Evolutionary conservation across 78 protist genomes (phyloP).

Genomic region (Planoprotostelium fungivorum): DNA sequence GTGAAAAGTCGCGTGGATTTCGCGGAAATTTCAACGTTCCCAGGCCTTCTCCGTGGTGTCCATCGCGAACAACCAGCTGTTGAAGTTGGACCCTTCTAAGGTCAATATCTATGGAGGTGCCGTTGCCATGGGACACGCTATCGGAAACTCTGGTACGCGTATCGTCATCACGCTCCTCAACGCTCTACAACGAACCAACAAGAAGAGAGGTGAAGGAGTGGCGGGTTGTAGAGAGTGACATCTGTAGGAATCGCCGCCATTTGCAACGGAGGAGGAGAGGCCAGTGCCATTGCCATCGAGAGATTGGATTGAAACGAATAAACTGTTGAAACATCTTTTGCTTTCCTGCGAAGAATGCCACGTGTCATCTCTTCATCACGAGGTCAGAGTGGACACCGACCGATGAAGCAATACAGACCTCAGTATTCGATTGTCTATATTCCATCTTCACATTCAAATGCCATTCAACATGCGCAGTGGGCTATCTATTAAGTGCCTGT

Average conservation of each 20-base stretch:
- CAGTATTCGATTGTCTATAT: no score
- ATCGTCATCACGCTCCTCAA: slow-evolving; percentile 79
- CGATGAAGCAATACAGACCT: no score
- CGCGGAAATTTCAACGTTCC: no score
- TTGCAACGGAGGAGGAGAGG: slow-evolving; percentile 97
- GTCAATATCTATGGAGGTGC: slow-evolving; percentile 97
- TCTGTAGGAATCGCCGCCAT: slow-evolving; percentile 82
- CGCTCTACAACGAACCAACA: slow-evolving; percentile 26
- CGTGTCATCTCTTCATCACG: no score
- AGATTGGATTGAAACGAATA: background rate
- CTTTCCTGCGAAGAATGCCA: no score
- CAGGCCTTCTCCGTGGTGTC: slow-evolving; percentile 88
- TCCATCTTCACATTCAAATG: no score
- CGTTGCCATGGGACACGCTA: slow-evolving; percentile 97
- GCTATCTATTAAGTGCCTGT: no score
- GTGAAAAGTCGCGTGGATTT: no score
- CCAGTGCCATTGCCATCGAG: slow-evolving; percentile 84
- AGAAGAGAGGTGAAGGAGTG: slow-evolving; percentile 11
- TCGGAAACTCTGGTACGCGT: slow-evolving; percentile 97
- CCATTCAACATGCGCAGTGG: no score
- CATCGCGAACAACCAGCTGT: slow-evolving; percentile 76
- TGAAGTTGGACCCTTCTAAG: slow-evolving; percentile 44
- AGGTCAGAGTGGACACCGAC: no score
- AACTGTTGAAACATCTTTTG: no score
- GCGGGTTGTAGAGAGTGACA: background rate